Base-by-base conservation (phyloP, 1,284 basidiomycete species). In the Ustilago lituana region DNA sequence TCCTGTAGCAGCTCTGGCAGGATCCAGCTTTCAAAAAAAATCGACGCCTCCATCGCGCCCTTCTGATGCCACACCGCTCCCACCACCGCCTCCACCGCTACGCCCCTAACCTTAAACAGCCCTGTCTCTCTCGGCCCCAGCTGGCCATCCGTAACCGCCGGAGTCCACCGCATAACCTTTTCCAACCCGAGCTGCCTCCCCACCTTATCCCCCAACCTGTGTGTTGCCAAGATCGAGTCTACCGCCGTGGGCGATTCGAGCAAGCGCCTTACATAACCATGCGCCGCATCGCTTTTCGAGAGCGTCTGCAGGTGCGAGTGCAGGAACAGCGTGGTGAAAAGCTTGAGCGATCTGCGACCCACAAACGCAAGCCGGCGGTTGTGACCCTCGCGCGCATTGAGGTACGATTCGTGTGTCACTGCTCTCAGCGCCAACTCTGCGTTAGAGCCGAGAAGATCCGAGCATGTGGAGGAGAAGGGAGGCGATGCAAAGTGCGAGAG, bases 81-180 rank as follows among this genome's bases (percentile, higher is more conserved):
- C 9, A 82, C 39, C 27, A 83, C 45, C 2, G 79, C 81, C 56
- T 83, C 82, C 11, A 82, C 68, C 19, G 72, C 63, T 3, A 73
- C 55, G 11, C 82, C 82, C 15, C 82, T 68, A 40, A 82, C 72
- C 54, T 77, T 82, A 53, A 65, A 81, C 35, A 82, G 57, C 0
- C 82, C 81, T 2, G 71, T 80, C 57, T 78, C 74, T 33, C 64
- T 60, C 3, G 74, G 61, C 14, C 74, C 74, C 8, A 57, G 29
- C 40, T 72, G 63, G 3, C 71, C 72, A 27, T 76, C 74, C 2
- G 51, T 39, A 10, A 74, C 62, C 23, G 72, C 74, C 12, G 80
- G 72, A 10, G 74, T 78, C 82, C 82, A 83, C 17, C 77, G 67
- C 79, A 83, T 81, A 24, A 81, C 72, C 36, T 78, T 63, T 47